A percentile compares a stretch with the other conserved stretches of the same genome.
These are phyloP conservation scores for Incumbomyces lentus DNA, from an alignment of 2,329 filamentous ascomycete genomes.

Conservation along the genomic window DNA sequence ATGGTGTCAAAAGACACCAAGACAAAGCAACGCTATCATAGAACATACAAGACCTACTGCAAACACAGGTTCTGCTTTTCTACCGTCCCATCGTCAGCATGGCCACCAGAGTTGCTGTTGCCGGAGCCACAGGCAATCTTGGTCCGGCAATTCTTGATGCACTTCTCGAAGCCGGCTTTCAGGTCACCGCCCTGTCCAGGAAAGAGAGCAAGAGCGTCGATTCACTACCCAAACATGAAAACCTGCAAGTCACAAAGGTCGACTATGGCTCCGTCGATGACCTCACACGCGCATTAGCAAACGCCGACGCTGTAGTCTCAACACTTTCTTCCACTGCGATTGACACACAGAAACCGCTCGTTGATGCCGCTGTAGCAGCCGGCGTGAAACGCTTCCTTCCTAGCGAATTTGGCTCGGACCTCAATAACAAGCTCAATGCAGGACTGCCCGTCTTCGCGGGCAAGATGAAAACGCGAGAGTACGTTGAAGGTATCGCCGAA, in stretches of 20 bases:
- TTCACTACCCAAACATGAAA: background rate
- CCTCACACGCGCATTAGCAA: conserved; percentile 15
- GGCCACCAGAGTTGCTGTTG: conserved; percentile 15
- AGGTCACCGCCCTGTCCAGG: conserved; percentile 24
- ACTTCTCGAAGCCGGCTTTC: conserved; percentile 20
- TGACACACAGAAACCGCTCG: conserved; percentile 16
- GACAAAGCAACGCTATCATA: too few relatives aligned
- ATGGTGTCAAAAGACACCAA: too few relatives aligned
- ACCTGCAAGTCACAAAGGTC: conserved; percentile 8
- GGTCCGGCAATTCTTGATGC: conserved; percentile 22
- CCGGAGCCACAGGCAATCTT: conserved; percentile 23
- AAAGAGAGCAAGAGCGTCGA: conserved; percentile 9
- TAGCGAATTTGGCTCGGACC: conserved; percentile 29
- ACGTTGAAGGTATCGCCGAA: conserved; percentile 20
- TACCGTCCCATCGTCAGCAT: too few relatives aligned
- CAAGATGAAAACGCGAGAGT: conserved; percentile 24
- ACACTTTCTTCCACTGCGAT: conserved; percentile 6
- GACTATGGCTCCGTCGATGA: conserved; percentile 19
- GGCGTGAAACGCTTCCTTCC: conserved; percentile 26
- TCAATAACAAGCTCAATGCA: conserved; percentile 18
- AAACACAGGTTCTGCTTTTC: too few relatives aligned
- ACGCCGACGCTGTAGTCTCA: conserved; percentile 19
- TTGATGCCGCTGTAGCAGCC: conserved; percentile 25
- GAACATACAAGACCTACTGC: too few relatives aligned
- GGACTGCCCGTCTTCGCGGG: conserved; percentile 25